Base-by-base conservation (phyloP, 2,329 filamentous ascomycete species). In the Fusarium neocosmosporiellum region DNA sequence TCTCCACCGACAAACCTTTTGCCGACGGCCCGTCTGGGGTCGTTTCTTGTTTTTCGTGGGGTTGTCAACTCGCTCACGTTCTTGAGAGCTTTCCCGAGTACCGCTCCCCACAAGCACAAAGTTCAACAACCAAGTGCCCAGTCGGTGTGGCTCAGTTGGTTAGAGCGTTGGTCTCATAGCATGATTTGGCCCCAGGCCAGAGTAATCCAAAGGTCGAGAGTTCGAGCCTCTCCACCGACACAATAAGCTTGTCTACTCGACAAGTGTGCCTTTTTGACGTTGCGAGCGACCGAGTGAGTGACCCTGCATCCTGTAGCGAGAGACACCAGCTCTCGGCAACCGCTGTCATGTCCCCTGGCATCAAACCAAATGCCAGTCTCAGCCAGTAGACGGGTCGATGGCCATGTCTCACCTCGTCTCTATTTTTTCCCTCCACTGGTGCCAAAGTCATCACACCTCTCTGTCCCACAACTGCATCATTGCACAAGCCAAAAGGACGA, bases 201-300 rank as follows among this genome's bases (percentile, higher is more conserved):
- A 65, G 72, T 65, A 58, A 74, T 74, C 68, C 72, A 74, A 74
- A 71, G 71, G 71, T 72, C 68, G 72, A 74, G 68, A 74, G 68
- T 74, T 74, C 68, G 71, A 74, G 71, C 72, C 72, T 74, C 72
- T 74, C 72, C 71, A 68, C 72, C 71, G 72, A 74, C 71, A 74
- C 16, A 11, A n/a, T 6, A 7, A 50, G 29, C 33, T 43, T 71
- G 48, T 66, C 46, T 33, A 8, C 0, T 10, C 8, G 57, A 34
- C 59, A 29, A 22, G 39, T 5, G 31, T 60, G 10, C 14, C 16
- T 66, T 65, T 71, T 71, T 63, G 58, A 20, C 11, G 46, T 50
- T 31, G 27, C 10, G 46, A 50, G 24, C 27, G 27, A 29, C 24
- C 31, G 24, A 27, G 24, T 29, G 46, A 29, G 27, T 20, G 27